Percentiles rank a stretch among this genome's conserved stretches.
Evolutionary conservation across 176 grass and related monocot species (phyloP).

Genomic region (Typha latifolia): DNA sequence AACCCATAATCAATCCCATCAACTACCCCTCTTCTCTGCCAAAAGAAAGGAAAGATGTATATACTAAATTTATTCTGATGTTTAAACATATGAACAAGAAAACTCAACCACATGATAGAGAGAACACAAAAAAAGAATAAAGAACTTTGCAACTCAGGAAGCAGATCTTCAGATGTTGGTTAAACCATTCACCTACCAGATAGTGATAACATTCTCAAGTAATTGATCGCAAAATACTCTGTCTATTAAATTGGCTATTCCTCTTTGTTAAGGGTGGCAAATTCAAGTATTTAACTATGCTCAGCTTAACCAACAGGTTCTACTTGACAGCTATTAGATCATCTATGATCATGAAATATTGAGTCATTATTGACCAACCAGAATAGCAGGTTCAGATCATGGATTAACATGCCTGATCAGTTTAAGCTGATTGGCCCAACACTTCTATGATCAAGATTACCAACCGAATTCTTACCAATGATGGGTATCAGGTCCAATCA

Average conservation of each 20-base stretch:
- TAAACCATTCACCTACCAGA: neutral
- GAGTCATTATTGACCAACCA: no score
- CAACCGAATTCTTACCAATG: no score
- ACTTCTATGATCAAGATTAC: no score
- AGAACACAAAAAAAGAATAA: neutral
- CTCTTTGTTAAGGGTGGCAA: neutral
- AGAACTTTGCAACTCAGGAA: neutral
- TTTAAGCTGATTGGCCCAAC: no score
- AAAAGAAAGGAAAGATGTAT: slow-evolving; percentile 11
- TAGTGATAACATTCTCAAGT: neutral
- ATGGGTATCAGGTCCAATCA: no score
- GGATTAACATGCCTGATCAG: no score
- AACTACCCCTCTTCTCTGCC: slow-evolving; percentile 33
- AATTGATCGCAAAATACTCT: neutral
- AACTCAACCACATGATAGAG: neutral
- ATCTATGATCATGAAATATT: no score
- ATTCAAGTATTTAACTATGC: neutral
- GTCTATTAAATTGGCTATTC: neutral
- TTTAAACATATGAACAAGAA: neutral
- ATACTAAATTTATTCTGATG: neutral
- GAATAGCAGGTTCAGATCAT: no score
- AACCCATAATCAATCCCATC: slow-evolving; percentile 34
- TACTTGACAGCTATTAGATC: no score
- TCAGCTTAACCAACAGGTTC: no score
- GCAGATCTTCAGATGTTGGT: neutral